phyloP scores from a whole-genome alignment of 176 grass and related monocot species.

The Bothriochloa decipiens region DNA sequence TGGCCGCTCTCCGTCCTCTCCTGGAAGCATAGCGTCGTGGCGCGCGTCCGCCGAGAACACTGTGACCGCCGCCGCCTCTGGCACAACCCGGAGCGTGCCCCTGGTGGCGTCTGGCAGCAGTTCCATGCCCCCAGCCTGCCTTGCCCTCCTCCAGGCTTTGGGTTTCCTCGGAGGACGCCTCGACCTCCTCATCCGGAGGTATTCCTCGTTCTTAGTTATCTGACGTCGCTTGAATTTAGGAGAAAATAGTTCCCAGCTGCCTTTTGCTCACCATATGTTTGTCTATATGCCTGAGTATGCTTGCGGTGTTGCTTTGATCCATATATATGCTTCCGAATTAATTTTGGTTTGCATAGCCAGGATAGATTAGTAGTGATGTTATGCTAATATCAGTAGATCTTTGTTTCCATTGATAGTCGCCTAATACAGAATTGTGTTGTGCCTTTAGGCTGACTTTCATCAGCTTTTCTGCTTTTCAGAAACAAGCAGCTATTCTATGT shows the following conservation, averaged over 20 bases:
- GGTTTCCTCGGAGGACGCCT: conserved; percentile 49
- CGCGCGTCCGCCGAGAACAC: conserved; percentile 8
- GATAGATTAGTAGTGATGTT: too few relatives aligned
- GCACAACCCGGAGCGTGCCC: conserved; percentile 35
- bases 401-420: too few relatives aligned
- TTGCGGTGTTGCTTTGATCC: not conserved
- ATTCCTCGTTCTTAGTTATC: conserved; percentile 3
- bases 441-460: too few relatives aligned
- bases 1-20: too few relatives aligned
- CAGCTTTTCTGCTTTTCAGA: too few relatives aligned
- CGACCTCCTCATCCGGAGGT: conserved; percentile 49
- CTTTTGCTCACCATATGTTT: conserved; percentile 25
- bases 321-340: too few relatives aligned
- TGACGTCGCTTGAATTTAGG: not conserved
- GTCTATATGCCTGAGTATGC: conserved; percentile 29
- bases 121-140: not conserved
- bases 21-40: not conserved
- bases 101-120: conserved; percentile 13
- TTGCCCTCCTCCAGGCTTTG: conserved; percentile 40
- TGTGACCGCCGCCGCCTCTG: conserved; percentile 28
- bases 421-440: too few relatives aligned
- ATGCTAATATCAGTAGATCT: too few relatives aligned
- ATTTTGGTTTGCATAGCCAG: too few relatives aligned
- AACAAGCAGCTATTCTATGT: too few relatives aligned
- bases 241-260: too few relatives aligned